Conservation (phyloP, 768 basidiomycete genomes). For the Xerocomellus dryophilus region DNA sequence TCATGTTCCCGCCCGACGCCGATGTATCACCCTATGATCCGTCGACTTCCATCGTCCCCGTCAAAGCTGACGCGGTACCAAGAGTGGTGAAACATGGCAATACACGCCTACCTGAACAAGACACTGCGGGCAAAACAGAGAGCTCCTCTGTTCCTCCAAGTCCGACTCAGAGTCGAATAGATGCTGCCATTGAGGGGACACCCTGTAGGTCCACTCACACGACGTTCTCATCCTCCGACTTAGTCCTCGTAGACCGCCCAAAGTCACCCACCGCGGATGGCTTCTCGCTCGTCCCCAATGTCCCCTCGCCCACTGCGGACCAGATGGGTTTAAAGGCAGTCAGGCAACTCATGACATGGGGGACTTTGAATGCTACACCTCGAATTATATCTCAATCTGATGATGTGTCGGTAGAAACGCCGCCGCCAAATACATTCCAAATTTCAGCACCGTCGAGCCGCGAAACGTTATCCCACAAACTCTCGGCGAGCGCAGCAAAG, state of each 20-base stretch:
- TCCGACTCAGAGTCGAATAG: conserved; percentile 86
- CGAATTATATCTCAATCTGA: conserved; percentile 71
- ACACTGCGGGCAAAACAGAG: conserved; percentile 44
- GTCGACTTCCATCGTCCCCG: conserved; percentile 29
- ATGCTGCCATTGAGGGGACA: conserved; percentile 89
- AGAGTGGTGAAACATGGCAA: conserved; percentile 73
- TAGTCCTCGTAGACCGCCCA: conserved; percentile 52
- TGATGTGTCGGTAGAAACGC: conserved; percentile 45
- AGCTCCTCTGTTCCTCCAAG: conserved; percentile 68
- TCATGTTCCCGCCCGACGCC: conserved; percentile 95
- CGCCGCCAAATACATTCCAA: conserved; percentile 61
- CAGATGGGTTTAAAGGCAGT: conserved; percentile 79
- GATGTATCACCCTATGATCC: conserved; percentile 76
- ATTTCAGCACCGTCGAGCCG: conserved; percentile 74
- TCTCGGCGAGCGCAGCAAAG: conserved; percentile 80
- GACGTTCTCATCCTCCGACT: conserved; percentile 3
- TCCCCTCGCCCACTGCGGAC: conserved; percentile 85
- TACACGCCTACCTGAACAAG: conserved; percentile 78
- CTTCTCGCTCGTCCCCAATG: conserved; percentile 76
- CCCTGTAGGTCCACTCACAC: conserved; percentile 60
- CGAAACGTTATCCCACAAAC: conserved; percentile 75
- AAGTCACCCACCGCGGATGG: conserved; percentile 50
- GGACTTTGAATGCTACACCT: conserved; percentile 88
- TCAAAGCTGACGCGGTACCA: conserved; percentile 40
- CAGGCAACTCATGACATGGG: conserved; percentile 97